Conservation (phyloP, 208 protist genomes). For the Leishmania mexicana region DNA sequence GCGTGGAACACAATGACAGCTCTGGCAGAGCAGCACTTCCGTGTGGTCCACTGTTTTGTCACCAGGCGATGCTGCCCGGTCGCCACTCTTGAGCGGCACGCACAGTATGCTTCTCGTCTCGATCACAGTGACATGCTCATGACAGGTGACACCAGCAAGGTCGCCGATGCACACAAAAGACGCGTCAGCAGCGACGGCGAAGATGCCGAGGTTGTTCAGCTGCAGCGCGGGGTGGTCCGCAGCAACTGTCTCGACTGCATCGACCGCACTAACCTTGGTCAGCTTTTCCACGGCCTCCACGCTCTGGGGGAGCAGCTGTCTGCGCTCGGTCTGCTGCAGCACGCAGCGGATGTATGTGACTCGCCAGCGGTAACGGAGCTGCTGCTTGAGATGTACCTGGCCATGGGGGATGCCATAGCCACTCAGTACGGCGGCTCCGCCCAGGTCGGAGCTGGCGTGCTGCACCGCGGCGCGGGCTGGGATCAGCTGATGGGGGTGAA, state of each 20-base stretch:
- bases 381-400: conserved; percentile 84
- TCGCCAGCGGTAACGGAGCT: conserved; percentile 48
- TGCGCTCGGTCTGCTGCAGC: conserved; percentile 46
- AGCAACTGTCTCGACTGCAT: conserved; percentile 98
- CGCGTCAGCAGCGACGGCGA: background rate
- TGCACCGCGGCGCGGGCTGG: conserved; percentile 82
- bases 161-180: background rate
- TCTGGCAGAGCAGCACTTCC: conserved; percentile 46
- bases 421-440: conserved; percentile 89
- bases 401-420: conserved; percentile 82
- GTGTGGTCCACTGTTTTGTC: conserved; percentile 58
- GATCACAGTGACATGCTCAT: background rate
- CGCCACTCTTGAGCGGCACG: background rate
- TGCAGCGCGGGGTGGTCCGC: conserved; percentile 92
- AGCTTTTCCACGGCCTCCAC: conserved; percentile 93
- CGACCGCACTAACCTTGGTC: conserved; percentile 97
- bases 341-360: conserved; percentile 42
- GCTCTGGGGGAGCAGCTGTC: conserved; percentile 71
- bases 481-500: conserved; percentile 88
- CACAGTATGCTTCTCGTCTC: background rate
- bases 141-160: background rate
- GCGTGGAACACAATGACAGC: conserved; percentile 80
- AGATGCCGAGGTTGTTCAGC: background rate
- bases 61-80: conserved; percentile 9
- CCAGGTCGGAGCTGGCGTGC: conserved; percentile 85